phyloP scores from a whole-genome alignment of 257 asterid genomes.

The Forsythia suspensa region DNA sequence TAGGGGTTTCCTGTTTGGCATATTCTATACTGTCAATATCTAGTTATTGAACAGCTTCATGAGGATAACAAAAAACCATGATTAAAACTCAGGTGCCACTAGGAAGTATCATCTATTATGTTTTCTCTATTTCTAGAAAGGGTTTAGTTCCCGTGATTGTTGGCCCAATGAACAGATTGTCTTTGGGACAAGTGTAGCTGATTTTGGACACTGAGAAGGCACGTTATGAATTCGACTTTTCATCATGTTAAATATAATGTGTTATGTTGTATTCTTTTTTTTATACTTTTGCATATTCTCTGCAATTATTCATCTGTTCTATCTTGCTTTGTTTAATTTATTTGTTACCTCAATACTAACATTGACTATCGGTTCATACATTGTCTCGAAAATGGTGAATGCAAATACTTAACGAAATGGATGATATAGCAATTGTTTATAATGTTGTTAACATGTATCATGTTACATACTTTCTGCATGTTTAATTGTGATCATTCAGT shows the following conservation, averaged over 20 bases:
- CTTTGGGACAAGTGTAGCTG: background rate
- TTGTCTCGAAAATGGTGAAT: background rate
- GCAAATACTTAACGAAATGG: background rate
- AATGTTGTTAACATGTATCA: background rate
- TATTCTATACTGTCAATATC: background rate
- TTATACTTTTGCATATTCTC: background rate
- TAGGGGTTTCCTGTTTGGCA: conserved; percentile 16
- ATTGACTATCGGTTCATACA: background rate
- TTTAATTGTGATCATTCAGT: background rate
- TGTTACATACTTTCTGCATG: background rate
- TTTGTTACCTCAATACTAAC: background rate
- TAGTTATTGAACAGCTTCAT: background rate
- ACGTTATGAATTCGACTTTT: background rate
- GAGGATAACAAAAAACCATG: background rate
- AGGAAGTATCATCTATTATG: background rate
- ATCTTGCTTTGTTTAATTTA: background rate
- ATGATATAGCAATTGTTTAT: background rate
- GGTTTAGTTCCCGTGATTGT: background rate
- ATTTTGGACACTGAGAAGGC: background rate
- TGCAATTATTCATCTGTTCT: background rate
- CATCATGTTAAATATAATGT: background rate
- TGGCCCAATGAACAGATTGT: background rate
- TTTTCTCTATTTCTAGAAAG: background rate
- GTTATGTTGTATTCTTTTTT: background rate
- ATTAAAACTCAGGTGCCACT: background rate